phyloP scores from a whole-genome alignment of 257 asterid species.

The Petunia axillaris region DNA sequence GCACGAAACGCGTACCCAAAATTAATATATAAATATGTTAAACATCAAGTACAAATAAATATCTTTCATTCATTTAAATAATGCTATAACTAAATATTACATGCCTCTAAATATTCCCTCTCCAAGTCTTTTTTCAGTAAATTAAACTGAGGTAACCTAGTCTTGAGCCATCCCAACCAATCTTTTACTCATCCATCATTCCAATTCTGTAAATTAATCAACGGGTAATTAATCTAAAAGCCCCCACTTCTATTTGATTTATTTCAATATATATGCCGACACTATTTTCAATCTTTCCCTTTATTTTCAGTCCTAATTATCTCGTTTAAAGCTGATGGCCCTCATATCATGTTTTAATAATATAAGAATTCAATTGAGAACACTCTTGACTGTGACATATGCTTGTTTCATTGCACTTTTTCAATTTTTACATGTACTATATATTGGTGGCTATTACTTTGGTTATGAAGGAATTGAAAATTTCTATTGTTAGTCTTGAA shows the following conservation, averaged over 20 bases:
- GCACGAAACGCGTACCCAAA: no score
- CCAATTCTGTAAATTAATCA: background rate
- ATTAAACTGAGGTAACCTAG: conserved; percentile 2
- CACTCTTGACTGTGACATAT: no score
- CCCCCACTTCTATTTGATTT: background rate
- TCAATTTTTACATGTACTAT: no score
- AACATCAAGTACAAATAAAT: background rate
- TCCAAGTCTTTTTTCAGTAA: background rate
- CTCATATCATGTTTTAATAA: conserved; percentile 19
- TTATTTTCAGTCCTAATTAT: conserved; percentile 4
- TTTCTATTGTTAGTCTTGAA: background rate
- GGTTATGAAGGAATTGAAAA: background rate
- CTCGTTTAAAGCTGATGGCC: conserved; percentile 18
- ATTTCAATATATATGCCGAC: no score
- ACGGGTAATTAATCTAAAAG: no score
- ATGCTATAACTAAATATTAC: background rate
- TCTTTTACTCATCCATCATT: background rate
- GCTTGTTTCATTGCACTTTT: no score
- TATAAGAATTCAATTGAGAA: background rate
- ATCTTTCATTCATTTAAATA: no score
- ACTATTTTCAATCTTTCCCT: background rate
- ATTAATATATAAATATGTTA: background rate
- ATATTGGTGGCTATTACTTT: background rate
- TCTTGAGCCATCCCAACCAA: conserved; percentile 5
- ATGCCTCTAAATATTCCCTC: conserved; percentile 30